phyloP scores from a whole-genome alignment of 2,329 filamentous ascomycete species.

The Dryadomyces sulphureus region DNA sequence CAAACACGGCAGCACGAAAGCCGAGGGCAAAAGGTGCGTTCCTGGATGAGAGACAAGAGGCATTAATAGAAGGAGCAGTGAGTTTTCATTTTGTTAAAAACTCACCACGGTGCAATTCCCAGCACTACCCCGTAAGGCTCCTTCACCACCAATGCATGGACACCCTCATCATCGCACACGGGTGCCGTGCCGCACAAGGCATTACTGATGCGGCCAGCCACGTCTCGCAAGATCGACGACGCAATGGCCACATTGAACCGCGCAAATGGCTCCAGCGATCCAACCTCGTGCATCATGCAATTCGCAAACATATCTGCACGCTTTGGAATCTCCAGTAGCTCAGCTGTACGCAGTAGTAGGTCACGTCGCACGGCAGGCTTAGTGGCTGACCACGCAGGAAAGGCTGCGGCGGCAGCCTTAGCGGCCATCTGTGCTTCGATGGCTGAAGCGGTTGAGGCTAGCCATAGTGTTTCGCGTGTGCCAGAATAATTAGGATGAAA shows the following conservation, averaged over 20 bases:
- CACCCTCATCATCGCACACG: background rate
- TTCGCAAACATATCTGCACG: slow-evolving; percentile 43
- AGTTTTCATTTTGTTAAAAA: too few species aligned
- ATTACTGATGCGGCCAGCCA: slow-evolving; percentile 21
- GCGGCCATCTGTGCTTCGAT: slow-evolving; percentile 17
- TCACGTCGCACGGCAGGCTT: slow-evolving; percentile 47
- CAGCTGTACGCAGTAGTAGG: slow-evolving; percentile 55
- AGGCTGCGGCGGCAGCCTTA: slow-evolving; percentile 45
- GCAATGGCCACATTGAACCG: slow-evolving; percentile 24
- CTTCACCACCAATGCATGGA: slow-evolving; percentile 46
- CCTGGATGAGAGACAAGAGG: too few species aligned
- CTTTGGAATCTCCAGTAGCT: slow-evolving; percentile 44
- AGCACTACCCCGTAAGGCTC: slow-evolving; percentile 71
- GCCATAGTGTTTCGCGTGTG: too few species aligned
- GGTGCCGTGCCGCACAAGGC: slow-evolving; percentile 2
- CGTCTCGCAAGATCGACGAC: slow-evolving; percentile 24
- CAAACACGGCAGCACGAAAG: slow-evolving; percentile 39
- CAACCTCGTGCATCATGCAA: slow-evolving; percentile 42
- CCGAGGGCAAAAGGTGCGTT: slow-evolving; percentile 43
- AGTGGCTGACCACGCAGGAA: slow-evolving; percentile 52
- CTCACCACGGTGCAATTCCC: slow-evolving; percentile 65
- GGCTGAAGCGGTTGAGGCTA: slow-evolving; percentile 14
- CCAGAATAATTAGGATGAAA: too few species aligned
- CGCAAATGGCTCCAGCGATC: slow-evolving; percentile 22
- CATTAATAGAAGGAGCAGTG: background rate